A percentile compares a stretch with the other conserved stretches of the same genome.
These are phyloP conservation scores for Lepidium africanum DNA, from an alignment of 345 rosid genomes.

Conservation along the genomic window DNA sequence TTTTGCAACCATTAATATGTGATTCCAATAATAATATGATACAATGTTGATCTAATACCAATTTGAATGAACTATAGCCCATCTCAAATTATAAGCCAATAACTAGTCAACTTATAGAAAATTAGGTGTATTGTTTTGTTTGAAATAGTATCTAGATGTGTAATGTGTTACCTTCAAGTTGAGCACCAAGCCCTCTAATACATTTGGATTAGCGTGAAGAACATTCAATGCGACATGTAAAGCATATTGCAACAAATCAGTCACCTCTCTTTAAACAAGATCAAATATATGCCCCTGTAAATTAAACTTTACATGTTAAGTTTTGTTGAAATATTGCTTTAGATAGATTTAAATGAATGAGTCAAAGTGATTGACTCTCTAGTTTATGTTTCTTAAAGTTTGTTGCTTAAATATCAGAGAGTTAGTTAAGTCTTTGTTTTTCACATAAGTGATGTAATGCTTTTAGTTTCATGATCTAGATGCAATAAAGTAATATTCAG, in stretches of 20 bases:
- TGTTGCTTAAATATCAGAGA: too few relatives aligned
- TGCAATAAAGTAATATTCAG: too few relatives aligned
- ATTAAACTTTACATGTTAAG: background rate
- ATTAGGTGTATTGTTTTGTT: background rate
- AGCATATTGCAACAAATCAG: slow-evolving; percentile 64
- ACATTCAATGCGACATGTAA: slow-evolving; percentile 61
- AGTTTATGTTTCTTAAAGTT: too few relatives aligned
- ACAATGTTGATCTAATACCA: too few relatives aligned
- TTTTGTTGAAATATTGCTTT: too few relatives aligned
- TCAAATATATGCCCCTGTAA: slow-evolving; percentile 79
- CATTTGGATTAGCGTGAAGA: slow-evolving; percentile 75
- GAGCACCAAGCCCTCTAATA: slow-evolving; percentile 90
- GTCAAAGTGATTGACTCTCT: too few relatives aligned
- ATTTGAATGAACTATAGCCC: background rate
- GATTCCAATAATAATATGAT: background rate
- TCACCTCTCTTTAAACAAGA: slow-evolving; percentile 90
- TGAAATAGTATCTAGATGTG: background rate
- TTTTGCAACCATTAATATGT: background rate
- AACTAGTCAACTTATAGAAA: background rate
- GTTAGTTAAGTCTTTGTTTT: too few relatives aligned
- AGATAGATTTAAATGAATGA: too few relatives aligned
- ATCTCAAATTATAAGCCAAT: background rate
- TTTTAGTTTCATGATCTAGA: too few relatives aligned
- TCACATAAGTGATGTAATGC: too few relatives aligned
- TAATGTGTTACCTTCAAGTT: slow-evolving; percentile 63